These are phyloP conservation scores for Arachis stenosperma DNA, from an alignment of 306 rosid species.

Conservation along the genomic window DNA sequence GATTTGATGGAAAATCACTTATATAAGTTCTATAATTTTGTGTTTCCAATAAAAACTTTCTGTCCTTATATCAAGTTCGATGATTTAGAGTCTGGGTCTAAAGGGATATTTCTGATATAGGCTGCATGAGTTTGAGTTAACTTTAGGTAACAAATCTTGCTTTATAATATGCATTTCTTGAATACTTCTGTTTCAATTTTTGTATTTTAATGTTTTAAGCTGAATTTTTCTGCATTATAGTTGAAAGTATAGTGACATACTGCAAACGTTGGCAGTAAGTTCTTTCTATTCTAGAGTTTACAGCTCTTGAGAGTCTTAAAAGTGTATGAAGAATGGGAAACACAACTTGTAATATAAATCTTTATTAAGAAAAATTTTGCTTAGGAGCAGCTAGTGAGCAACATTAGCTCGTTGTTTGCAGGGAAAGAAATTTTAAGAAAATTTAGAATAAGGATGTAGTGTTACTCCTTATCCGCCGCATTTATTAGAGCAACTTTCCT, in stretches of 20 bases:
- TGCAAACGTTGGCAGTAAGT: conserved; percentile 18
- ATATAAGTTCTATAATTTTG: neutral
- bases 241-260: neutral
- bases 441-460: conserved; percentile 40
- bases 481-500: conserved; percentile 8
- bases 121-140: conserved; percentile 17
- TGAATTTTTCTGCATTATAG: conserved; percentile 5
- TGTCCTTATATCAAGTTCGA: neutral
- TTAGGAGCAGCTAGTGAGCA: conserved; percentile 21
- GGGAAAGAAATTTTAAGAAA: conserved; percentile 32
- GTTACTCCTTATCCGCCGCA: conserved; percentile 5
- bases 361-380: conserved; percentile 8
- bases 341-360: neutral
- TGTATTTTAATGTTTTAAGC: conserved; percentile 1
- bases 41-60: neutral
- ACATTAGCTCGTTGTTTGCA: conserved; percentile 9
- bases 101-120: conserved; percentile 28
- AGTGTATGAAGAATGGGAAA: neutral
- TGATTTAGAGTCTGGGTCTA: neutral
- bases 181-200: conserved; percentile 6
- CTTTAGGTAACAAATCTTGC: conserved; percentile 3
- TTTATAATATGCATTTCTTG: conserved; percentile 32
- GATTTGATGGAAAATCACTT: neutral
- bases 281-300: neutral
- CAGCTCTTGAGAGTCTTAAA: neutral